Conservation (phyloP, 768 basidiomycete species). For the Amanita rimosa region DNA sequence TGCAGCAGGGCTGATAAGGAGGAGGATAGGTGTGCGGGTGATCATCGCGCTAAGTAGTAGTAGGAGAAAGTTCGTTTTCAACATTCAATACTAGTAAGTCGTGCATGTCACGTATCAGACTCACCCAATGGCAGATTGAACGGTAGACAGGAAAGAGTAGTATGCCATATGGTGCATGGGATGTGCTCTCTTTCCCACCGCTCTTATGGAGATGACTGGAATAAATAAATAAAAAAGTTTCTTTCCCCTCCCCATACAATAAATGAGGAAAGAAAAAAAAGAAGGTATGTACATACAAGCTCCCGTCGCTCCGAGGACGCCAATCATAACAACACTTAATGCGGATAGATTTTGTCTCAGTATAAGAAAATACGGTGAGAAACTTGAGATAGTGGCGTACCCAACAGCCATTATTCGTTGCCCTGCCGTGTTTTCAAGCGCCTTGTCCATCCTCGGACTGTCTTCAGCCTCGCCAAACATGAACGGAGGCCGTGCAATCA, state of each 20-base stretch:
- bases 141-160: constrained; percentile 48
- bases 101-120: constrained; percentile 5
- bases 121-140: constrained; percentile 24
- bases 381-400: constrained; percentile 20
- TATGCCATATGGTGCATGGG: constrained; percentile 62
- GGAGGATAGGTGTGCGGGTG: constrained; percentile 25
- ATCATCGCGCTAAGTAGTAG: constrained; percentile 28
- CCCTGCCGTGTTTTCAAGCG: background rate
- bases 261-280: background rate
- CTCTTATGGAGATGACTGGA: constrained; percentile 13
- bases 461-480: constrained; percentile 46
- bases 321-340: constrained; percentile 53
- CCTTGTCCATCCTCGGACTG: background rate
- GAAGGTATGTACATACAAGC: constrained; percentile 39
- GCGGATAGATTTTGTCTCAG: too few relatives aligned
- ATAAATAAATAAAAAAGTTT: background rate
- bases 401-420: constrained; percentile 51
- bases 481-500: constrained; percentile 71
- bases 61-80: too few relatives aligned
- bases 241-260: too few relatives aligned
- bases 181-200: constrained; percentile 51
- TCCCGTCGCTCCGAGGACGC: constrained; percentile 51
- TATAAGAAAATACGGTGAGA: too few relatives aligned
- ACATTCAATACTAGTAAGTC: too few relatives aligned
- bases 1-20: too few relatives aligned